A percentile compares a stretch with the other conserved stretches of the same genome.
Evolutionary conservation across 2,329 filamentous ascomycete species (phyloP).

Genomic region (Colletotrichum tropicicola): DNA sequence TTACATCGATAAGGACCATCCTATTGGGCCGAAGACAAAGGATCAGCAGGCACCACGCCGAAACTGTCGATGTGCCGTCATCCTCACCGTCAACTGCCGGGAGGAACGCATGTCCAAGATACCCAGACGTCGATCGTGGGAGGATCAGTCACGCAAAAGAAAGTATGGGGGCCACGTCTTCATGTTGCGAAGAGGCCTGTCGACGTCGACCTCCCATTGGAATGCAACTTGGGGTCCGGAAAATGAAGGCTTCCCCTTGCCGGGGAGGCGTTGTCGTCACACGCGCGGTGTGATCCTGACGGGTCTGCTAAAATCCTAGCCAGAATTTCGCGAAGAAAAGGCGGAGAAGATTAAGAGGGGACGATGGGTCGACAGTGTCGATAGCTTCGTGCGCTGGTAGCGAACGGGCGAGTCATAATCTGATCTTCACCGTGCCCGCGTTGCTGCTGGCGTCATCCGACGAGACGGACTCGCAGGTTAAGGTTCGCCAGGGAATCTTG

Average conservation of each 20-base stretch:
- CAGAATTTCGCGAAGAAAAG: not conserved
- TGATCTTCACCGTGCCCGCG: too few relatives aligned
- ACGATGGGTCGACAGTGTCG: not conserved
- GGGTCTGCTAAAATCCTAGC: not conserved
- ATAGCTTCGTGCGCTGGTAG: not conserved
- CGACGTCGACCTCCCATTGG: not conserved
- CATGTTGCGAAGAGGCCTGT: not conserved
- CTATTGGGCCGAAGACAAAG: not conserved
- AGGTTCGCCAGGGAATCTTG: slow-evolving; percentile 1
- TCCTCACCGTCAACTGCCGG: not conserved
- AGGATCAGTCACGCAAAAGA: too few relatives aligned
- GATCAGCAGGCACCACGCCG: slow-evolving; percentile 11
- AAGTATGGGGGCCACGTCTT: too few relatives aligned
- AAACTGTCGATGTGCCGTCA: not conserved
- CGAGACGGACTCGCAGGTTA: not conserved
- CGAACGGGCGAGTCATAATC: not conserved
- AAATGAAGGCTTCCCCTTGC: not conserved
- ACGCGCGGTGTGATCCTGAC: not conserved
- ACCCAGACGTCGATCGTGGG: too few relatives aligned
- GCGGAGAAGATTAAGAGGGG: not conserved
- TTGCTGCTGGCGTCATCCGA: not conserved
- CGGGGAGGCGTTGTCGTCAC: not conserved
- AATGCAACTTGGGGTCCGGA: slow-evolving; percentile 1
- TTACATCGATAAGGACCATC: not conserved
- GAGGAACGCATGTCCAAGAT: too few relatives aligned